These are phyloP conservation scores for Solanum acaule DNA, from an alignment of 257 asterid genomes.

Conservation along the genomic window DNA sequence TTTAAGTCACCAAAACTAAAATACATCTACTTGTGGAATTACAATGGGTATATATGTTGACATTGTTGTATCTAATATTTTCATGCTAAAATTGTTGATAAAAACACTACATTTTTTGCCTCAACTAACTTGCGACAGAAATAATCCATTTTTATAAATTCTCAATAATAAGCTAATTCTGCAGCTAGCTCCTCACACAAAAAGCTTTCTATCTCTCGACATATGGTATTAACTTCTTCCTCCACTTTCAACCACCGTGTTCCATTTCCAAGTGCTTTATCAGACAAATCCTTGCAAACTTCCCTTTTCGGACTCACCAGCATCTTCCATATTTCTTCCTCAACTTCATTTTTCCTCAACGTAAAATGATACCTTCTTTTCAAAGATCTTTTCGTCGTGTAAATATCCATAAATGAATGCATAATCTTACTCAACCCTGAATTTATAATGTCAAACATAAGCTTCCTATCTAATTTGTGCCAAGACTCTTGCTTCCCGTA, in stretches of 20 bases:
- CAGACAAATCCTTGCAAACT: neutral
- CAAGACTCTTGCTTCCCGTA: neutral
- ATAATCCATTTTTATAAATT: neutral
- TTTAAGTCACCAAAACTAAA: neutral
- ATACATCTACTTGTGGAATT: neutral
- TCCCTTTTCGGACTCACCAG: neutral
- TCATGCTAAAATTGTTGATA: neutral
- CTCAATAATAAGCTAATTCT: neutral
- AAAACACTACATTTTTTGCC: neutral
- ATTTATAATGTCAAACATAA: neutral
- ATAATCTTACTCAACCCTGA: neutral
- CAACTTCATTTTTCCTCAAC: neutral
- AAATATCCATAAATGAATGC: neutral
- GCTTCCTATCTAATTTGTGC: neutral
- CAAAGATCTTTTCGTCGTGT: neutral
- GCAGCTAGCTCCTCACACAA: neutral
- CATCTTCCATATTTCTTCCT: neutral
- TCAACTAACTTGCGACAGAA: neutral
- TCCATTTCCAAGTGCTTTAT: neutral
- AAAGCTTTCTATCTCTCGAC: neutral
- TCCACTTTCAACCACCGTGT: neutral
- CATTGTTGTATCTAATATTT: neutral
- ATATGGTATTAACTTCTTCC: neutral
- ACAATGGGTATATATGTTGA: neutral
- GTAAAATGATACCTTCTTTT: neutral